Evolutionary conservation across 179 eudicot species (phyloP).

Genomic region (Silene vulgaris): DNA sequence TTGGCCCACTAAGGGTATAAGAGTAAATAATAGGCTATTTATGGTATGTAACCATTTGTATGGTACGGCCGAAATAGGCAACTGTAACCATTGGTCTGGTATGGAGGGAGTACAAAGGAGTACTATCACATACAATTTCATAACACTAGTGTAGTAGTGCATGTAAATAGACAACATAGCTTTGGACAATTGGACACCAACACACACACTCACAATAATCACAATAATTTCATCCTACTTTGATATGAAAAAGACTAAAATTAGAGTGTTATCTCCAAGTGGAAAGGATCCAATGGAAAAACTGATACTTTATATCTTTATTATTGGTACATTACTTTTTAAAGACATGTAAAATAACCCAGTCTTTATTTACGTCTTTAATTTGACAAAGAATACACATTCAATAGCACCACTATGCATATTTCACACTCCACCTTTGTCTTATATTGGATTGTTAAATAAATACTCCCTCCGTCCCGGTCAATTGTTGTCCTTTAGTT

Average conservation of each 20-base stretch:
- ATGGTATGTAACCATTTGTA: too few relatives aligned
- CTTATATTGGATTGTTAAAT: neutral
- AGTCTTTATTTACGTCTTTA: neutral
- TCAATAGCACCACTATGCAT: neutral
- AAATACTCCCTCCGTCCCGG: too few relatives aligned
- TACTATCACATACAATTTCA: too few relatives aligned
- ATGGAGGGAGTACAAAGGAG: too few relatives aligned
- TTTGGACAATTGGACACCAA: neutral
- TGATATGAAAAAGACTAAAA: neutral
- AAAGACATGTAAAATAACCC: neutral
- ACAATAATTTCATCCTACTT: conserved; percentile 4
- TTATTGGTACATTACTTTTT: neutral
- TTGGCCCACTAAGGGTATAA: too few relatives aligned
- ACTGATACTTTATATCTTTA: neutral
- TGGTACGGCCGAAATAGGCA: too few relatives aligned
- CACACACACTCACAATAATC: neutral
- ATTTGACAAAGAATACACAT: conserved; percentile 8
- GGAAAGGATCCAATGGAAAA: conserved; percentile 3
- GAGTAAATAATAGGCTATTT: too few relatives aligned
- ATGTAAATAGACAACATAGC: conserved; percentile 13
- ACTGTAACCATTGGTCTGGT: too few relatives aligned
- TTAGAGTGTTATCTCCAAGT: neutral
- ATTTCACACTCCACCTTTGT: neutral
- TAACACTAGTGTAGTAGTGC: neutral
- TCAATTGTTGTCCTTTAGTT: too few relatives aligned